Percentiles rank a stretch among this genome's conserved stretches.
Conservation (phyloP, 805 yeast species). For the Teunomyces kruisii region DNA sequence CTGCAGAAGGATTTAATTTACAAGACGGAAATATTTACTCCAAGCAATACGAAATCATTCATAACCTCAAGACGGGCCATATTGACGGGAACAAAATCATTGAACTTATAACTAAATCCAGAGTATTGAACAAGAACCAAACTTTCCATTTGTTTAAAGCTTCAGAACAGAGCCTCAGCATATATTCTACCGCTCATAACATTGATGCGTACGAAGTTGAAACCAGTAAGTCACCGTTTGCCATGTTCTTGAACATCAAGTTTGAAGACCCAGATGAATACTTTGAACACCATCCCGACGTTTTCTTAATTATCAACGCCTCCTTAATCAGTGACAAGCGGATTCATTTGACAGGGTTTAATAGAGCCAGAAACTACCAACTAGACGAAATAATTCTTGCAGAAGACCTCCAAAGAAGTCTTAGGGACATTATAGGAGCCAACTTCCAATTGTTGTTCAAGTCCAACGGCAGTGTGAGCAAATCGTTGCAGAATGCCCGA, state of each 20-base stretch:
- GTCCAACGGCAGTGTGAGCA: slow-evolving; percentile 20
- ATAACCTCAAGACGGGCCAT: slow-evolving; percentile 5
- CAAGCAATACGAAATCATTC: slow-evolving; percentile 27
- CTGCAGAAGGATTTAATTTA: slow-evolving; percentile 25
- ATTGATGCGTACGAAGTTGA: slow-evolving; percentile 50
- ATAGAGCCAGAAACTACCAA: slow-evolving; percentile 15
- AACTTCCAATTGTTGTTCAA: slow-evolving; percentile 22
- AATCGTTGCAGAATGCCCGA: slow-evolving; percentile 19
- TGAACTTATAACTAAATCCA: slow-evolving; percentile 64
- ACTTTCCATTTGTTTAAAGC: slow-evolving; percentile 83
- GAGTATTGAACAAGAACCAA: slow-evolving; percentile 70
- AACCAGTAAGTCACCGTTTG: slow-evolving; percentile 58
- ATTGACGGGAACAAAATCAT: slow-evolving; percentile 41
- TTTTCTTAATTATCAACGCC: slow-evolving; percentile 52
- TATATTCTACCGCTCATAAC: slow-evolving; percentile 75
- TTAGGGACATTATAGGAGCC: slow-evolving; percentile 22
- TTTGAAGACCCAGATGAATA: slow-evolving; percentile 30
- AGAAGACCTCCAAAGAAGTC: slow-evolving; percentile 17
- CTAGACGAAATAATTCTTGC: slow-evolving; percentile 22
- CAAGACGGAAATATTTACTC: slow-evolving; percentile 17
- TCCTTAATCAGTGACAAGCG: slow-evolving; percentile 10
- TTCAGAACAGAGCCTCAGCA: slow-evolving; percentile 22
- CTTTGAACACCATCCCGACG: slow-evolving; percentile 18
- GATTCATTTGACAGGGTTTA: slow-evolving; percentile 17
- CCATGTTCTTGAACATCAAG: slow-evolving; percentile 62